Evolutionary conservation across 2,329 filamentous ascomycete species (phyloP), one percentile per base, ranked within the genome.

Genomic region (Onygenales sp.): DNA sequence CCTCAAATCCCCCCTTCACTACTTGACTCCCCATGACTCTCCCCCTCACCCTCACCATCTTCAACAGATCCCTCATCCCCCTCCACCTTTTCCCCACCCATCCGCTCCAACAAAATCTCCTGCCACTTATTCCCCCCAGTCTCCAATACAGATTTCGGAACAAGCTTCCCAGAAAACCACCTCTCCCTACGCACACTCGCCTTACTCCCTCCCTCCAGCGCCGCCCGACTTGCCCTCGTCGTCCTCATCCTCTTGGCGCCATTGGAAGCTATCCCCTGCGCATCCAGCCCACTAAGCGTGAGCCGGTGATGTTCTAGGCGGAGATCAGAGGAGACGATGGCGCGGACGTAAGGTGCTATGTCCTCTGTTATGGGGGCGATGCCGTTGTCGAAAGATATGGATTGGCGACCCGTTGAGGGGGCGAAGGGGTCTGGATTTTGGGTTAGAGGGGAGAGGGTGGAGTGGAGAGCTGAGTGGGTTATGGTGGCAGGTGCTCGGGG

Each of bases 331-430:
- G 83, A 77, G 2, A 92, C 83, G 55, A 98, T 97, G 39, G 79
- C 78, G 9, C 94, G 86, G n/a, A 97, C 81, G 66, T 88, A 97
- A 0, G 94, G 93, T 0, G 90, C 91, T 2, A 97, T 75, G 58
- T 98, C 93, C 10, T 85, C 73, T 0, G 81, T 77, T 34, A 95
- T 81, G 17, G 84, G 74, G 0, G 69, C 67, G 61, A 86, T 72
- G 0, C 83, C 82, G 43, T 87, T 82, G 61, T 95, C 89, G 59
- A 95, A 89, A 0, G 86, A 82, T 0, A 88, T 91, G 0, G 86
- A 66, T 49, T 67, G 60, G 11, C 69, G 68, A 9, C 67, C 68
- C 21, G 62, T 65, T 11, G 67, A 53, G 2, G 61, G 54, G 14
- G 67, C 62, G 37, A 67, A 63, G 4, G 64, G 62, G 51, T 69